Base-by-base conservation (phyloP, 768 basidiomycete species). In the Stropharia rugosoannulata region DNA sequence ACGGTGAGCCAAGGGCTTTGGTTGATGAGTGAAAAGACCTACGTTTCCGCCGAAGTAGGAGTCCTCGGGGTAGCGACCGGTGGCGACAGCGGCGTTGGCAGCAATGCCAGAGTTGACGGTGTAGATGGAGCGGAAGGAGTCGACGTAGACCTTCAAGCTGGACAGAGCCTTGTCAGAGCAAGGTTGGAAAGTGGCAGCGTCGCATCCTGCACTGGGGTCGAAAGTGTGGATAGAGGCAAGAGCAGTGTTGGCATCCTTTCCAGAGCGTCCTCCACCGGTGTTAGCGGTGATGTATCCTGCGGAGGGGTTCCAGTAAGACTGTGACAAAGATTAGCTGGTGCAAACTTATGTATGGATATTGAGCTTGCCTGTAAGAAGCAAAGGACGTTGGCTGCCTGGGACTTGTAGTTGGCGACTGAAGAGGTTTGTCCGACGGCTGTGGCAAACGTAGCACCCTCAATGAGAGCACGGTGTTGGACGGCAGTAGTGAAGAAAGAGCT, bases 401-500 rank as follows among this genome's bases (percentile, higher is more conserved):
- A 71, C 1, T 72, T 70, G 64, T 85, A 87, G 16, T 62, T 69
- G 27, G 61, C 64, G 4, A 76, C 77, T 4, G 67, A 65, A 15
- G 73, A 65, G 1, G 75, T 70, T 62, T 84, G 75, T 12, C 82
- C 82, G 19, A 89, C 75, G 27, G 70, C 64, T n/a, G 69, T 72
- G 0, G 89, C 89, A 15, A 91, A 72, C 0, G 75, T 56, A 5
- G 81, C 75, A 18, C 89, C 89, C 64, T 87, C 76, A 32, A 86
- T 84, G 32, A 91, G 73, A 7, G 88, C 76, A 41, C 83, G 82
- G 65, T 90, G 87, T 59, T 90, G 89, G 0, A 86, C 84, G 1
- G 86, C 85, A 0, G 86, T 81, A 5, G 90, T 92, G 65, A 89
- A 91, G 77, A 89, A 93, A 4, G 87, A 89, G 7, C 82, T 80